Evolutionary conservation across 2,329 filamentous ascomycete species (phyloP), one percentile per base, ranked within the genome.

Genomic region (Penicillium fuscoglaucum): DNA sequence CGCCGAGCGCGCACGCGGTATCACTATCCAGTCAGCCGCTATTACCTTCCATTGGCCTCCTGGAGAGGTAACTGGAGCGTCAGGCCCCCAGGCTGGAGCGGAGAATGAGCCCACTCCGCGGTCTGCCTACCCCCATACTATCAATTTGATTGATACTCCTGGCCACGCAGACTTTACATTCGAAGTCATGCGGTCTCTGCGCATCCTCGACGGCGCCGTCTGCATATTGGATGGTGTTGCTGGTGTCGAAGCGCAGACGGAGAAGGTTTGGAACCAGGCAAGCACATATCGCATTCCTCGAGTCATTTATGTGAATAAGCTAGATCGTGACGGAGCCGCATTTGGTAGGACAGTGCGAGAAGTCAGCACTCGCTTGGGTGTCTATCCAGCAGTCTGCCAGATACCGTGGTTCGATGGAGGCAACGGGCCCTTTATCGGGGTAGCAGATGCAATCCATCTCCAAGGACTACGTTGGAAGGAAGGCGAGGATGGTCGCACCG

Each of bases 161-260:
- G 95, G 95, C 1, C 95, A 99, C 71, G 93, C 96, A 24, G 95
- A 99, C 73, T 99, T 99, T 68, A 92, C 93, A 0, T 98, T 98
- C 70, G 95, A 99, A 74, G 95, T 98, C 2, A 84, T 97, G 64
- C 87, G 95, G 13, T 98, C 93, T 33, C 80, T 98, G 7, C 87
- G 91, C 21, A 89, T 96, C 35, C 82, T 96, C 0, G 92, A 96
- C 70, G 92, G 92, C 6, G 91, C 91, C 1, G 88, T 96, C n/a
- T 96, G 91, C 69, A 93, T 96, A 68, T 86, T 96, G 8, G 92
- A 96, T 72, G 92, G 90, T 0, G 92, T 96, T 39, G 92, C 93
- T 60, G 92, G 92, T 1, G 95, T 99, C 24, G 95, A 99, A 76
- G 93, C 95, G 1, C 95, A 98, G 72, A 98, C 95, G 0, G 95